Evolutionary conservation across 768 basidiomycete genomes (phyloP), one percentile per base, ranked within the genome.

Genomic region (Panaeolus cyanescens): DNA sequence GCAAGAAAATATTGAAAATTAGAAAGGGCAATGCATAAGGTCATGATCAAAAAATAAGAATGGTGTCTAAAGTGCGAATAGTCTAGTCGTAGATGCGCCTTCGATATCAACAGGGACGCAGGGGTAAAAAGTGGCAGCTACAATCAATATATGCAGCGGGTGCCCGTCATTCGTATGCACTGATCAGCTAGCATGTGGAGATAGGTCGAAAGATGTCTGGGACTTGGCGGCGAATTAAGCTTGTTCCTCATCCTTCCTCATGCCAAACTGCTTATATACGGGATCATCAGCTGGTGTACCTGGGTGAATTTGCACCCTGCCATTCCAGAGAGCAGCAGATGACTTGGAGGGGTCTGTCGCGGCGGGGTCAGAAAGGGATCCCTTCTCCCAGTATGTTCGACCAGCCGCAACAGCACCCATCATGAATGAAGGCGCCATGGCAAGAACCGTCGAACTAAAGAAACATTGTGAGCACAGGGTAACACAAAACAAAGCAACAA

Each of bases 281-380:
- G 80, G 79, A 67, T 96, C 93, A 61, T 91, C 85, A 32, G 74
- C 78, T 50, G 84, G 79, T 2, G 94, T 96, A 34, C 92, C 92
- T 0, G 95, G 95, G 70, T 97, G 95, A 5, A 96, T 78, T 71
- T 94, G 93, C 15, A 95, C 79, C 74, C 85, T 91, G 63, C 93
- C 93, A 71, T 91, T 87, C 88, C 88, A 93, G 6, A 95, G 79
- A 1, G 91, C 92, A 9, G 92, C 88, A 31, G 92, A 89, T 9
- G 92, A 90, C 70, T 82, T 83, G 32, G 93, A 92, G 15, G 93
- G 92, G 72, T 94, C 90, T 60, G 81, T 77, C 55, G 85, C 80
- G 28, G 91, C 85, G 32, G 92, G 93, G 73, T 95, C 89, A 1
- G 89, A 88, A 6, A 92, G 77, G 3, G 84, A 81, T 33, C 85